Conservation (phyloP, 2,329 filamentous ascomycete species). For the Lachnellula hyalina region DNA sequence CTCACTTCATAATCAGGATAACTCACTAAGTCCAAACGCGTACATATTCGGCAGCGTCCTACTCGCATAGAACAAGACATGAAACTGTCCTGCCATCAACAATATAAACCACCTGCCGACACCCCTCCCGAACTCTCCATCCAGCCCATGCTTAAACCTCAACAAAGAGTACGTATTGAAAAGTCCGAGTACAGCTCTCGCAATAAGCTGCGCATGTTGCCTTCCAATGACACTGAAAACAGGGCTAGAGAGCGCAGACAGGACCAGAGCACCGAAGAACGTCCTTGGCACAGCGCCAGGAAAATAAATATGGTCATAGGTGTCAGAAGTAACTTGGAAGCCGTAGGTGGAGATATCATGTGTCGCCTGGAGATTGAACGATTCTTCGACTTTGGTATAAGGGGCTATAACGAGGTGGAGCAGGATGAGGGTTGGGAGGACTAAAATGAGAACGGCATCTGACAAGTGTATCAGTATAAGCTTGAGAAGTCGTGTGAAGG, state of each 20-base stretch:
- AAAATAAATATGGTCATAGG: slow-evolving; percentile 88
- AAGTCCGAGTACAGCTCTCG: slow-evolving; percentile 71
- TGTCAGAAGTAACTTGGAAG: slow-evolving; percentile 54
- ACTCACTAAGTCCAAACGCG: slow-evolving; percentile 78
- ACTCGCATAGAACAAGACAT: slow-evolving; percentile 87
- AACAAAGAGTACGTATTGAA: slow-evolving; percentile 67
- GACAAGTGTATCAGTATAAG: slow-evolving; percentile 2
- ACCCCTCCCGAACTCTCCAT: slow-evolving; percentile 59
- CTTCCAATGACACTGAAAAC: slow-evolving; percentile 53
- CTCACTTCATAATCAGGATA: neutral
- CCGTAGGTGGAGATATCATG: slow-evolving; percentile 87
- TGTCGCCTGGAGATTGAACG: slow-evolving; percentile 91
- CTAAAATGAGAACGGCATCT: slow-evolving; percentile 46
- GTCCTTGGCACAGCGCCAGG: slow-evolving; percentile 88
- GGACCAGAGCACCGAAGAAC: slow-evolving; percentile 74
- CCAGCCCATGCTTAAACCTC: slow-evolving; percentile 59
- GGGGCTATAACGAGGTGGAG: slow-evolving; percentile 70
- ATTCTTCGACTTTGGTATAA: slow-evolving; percentile 97
- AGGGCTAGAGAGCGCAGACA: slow-evolving; percentile 69
- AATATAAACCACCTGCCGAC: slow-evolving; percentile 74
- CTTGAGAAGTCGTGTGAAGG: neutral
- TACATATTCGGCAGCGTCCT: slow-evolving; percentile 95
- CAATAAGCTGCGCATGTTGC: slow-evolving; percentile 53
- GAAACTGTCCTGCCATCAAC: slow-evolving; percentile 81
- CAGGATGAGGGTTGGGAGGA: slow-evolving; percentile 59